Evolutionary conservation across 805 yeast species (phyloP).

Genomic region (Starmerella potacharoeniae): DNA sequence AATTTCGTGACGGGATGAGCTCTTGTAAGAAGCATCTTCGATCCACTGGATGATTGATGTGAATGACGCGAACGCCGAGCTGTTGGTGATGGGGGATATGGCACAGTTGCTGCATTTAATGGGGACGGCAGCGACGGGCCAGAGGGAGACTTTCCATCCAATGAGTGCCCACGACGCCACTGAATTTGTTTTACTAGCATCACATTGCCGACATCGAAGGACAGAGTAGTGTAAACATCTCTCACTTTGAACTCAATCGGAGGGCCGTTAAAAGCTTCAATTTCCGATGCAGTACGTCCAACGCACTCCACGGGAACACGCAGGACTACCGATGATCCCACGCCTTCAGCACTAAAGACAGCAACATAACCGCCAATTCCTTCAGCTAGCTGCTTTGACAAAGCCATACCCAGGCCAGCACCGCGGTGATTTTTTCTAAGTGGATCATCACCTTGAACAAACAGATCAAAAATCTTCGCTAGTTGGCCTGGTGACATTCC

Average conservation of each 20-base stretch:
- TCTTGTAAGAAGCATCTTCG: constrained; percentile 8
- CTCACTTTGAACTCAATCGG: constrained; percentile 17
- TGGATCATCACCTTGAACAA: constrained; percentile 94
- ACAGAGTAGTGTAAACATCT: constrained; percentile 16
- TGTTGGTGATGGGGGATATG: neutral
- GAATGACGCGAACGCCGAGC: constrained; percentile 4
- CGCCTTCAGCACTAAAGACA: constrained; percentile 25
- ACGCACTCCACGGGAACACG: constrained; percentile 19
- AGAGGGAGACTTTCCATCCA: neutral
- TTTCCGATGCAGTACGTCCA: neutral
- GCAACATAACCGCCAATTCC: constrained; percentile 81
- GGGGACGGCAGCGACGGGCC: neutral
- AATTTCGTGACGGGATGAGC: constrained; percentile 9
- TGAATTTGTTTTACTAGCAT: neutral
- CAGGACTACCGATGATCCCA: constrained; percentile 20
- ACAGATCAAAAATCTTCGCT: constrained; percentile 83
- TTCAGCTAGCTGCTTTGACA: constrained; percentile 79
- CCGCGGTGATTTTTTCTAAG: constrained; percentile 87
- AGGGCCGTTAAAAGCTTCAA: constrained; percentile 10
- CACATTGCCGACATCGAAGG: constrained; percentile 13
- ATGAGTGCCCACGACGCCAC: neutral
- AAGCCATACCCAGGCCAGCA: constrained; percentile 83
- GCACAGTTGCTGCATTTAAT: neutral
- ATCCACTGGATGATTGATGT: constrained; percentile 9
- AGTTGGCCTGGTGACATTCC: constrained; percentile 79